Percentiles rank a stretch among this genome's conserved stretches.
Conservation (phyloP, 139 green algal species). For the Dunaliella primolecta region DNA sequence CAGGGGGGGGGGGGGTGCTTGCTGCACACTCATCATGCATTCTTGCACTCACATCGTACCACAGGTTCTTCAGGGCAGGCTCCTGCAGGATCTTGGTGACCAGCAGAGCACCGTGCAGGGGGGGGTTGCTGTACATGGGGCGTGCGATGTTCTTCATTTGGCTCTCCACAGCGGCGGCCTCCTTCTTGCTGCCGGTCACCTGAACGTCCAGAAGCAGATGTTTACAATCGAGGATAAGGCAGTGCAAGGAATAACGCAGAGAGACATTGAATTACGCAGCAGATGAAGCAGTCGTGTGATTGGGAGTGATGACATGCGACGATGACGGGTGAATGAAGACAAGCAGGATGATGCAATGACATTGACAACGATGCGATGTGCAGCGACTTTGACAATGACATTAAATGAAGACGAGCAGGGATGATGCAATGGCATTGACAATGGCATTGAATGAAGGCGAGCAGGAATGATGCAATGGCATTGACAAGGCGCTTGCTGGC, state of each 20-base stretch:
- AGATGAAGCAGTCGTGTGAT: not conserved
- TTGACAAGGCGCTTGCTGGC: no score
- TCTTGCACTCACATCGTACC: conserved; percentile 54
- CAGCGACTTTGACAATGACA: no score
- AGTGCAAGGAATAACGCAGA: not conserved
- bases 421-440: no score
- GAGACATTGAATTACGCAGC: not conserved
- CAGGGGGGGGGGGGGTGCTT: conserved; percentile 74
- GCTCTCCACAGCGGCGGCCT: conserved; percentile 43
- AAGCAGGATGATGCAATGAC: no score
- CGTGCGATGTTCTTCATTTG: conserved; percentile 43
- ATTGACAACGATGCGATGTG: no score
- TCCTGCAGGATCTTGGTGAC: conserved; percentile 72
- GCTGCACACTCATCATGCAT: no score
- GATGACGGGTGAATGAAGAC: no score
- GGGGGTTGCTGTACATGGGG: conserved; percentile 76
- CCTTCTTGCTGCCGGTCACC: not conserved
- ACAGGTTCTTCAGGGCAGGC: conserved; percentile 71
- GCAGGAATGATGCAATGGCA: no score
- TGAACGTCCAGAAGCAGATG: conserved; percentile 4
- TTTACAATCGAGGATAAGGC: not conserved
- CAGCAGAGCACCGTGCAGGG: conserved; percentile 72
- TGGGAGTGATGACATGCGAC: no score
- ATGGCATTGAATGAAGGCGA: no score
- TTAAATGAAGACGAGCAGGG: no score